phyloP scores from a whole-genome alignment of 371 early-diverging fungal species.

The Mortierella sp. region DNA sequence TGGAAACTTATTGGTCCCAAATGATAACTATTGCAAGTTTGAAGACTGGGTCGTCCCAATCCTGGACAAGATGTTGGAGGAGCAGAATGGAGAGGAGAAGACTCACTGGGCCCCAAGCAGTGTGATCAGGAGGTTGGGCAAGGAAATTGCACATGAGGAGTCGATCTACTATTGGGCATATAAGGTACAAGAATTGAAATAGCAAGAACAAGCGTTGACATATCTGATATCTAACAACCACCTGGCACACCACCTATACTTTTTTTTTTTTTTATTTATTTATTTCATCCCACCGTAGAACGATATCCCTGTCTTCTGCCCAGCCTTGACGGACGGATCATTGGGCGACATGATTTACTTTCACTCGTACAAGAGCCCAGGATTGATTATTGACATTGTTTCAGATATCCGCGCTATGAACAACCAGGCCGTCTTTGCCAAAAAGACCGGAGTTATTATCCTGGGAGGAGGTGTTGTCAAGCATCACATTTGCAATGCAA shows the following conservation, averaged over 20 bases:
- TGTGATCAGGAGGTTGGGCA: slow-evolving; percentile 96
- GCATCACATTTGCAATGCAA: slow-evolving; percentile 99
- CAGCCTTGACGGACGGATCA: slow-evolving; percentile 99
- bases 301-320: slow-evolving; percentile 98
- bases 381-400: slow-evolving; percentile 95
- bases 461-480: slow-evolving; percentile 99
- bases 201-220: neutral
- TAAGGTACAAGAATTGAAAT: slow-evolving; percentile 62
- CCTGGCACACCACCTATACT: neutral
- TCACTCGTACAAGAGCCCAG: slow-evolving; percentile 95
- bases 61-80: slow-evolving; percentile 92
- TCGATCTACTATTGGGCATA: slow-evolving; percentile 98
- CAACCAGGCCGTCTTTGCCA: slow-evolving; percentile 92
- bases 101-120: slow-evolving; percentile 91
- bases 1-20: slow-evolving; percentile 99
- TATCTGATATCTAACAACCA: neutral
- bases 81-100: slow-evolving; percentile 79
- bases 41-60: slow-evolving; percentile 98
- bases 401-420: slow-evolving; percentile 97
- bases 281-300: slow-evolving; percentile 69
- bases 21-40: slow-evolving; percentile 99
- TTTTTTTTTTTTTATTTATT: too few relatives aligned
- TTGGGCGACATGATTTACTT: slow-evolving; percentile 99
- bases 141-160: slow-evolving; percentile 93
- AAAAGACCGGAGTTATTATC: slow-evolving; percentile 98